phyloP scores from a whole-genome alignment of 805 yeast species.

The Teunomyces funiuensis region DNA sequence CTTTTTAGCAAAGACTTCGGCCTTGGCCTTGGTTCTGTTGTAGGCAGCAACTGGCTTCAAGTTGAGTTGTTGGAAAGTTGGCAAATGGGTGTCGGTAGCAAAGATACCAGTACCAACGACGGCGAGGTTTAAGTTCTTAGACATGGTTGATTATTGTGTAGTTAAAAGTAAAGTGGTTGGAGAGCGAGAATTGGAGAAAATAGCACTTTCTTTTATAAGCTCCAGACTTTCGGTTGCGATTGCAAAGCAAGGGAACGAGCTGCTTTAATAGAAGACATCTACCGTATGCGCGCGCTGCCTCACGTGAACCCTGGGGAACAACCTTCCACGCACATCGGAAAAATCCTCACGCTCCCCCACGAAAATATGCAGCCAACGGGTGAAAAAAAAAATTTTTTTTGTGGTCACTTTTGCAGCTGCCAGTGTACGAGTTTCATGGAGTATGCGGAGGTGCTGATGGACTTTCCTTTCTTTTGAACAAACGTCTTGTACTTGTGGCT shows the following conservation, averaged over 20 bases:
- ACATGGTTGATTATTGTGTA: constrained; percentile 5
- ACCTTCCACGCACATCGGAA: constrained; percentile 1
- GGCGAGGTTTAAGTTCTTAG: constrained; percentile 50
- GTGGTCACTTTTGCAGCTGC: not conserved
- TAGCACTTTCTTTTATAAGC: not conserved
- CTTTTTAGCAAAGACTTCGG: constrained; percentile 68
- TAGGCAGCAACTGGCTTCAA: constrained; percentile 67
- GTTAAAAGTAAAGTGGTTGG: not conserved
- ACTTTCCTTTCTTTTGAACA: not conserved
- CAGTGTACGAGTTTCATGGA: not conserved
- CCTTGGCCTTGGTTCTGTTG: constrained; percentile 84
- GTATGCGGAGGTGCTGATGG: constrained; percentile 1
- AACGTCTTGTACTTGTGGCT: not conserved
- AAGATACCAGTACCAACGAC: constrained; percentile 85
- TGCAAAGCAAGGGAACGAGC: not conserved
- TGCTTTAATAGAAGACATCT: too few relatives aligned
- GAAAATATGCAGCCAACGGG: not conserved
- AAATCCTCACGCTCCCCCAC: not conserved
- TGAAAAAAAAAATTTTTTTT: not conserved
- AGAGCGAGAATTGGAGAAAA: not conserved
- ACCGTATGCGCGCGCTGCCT: not conserved
- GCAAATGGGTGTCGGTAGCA: constrained; percentile 82
- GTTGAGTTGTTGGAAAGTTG: constrained; percentile 55
- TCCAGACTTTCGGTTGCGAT: not conserved
- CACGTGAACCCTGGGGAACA: constrained; percentile 3